phyloP scores from a whole-genome alignment of 1,284 basidiomycete species.

The Ganoderma sinense region DNA sequence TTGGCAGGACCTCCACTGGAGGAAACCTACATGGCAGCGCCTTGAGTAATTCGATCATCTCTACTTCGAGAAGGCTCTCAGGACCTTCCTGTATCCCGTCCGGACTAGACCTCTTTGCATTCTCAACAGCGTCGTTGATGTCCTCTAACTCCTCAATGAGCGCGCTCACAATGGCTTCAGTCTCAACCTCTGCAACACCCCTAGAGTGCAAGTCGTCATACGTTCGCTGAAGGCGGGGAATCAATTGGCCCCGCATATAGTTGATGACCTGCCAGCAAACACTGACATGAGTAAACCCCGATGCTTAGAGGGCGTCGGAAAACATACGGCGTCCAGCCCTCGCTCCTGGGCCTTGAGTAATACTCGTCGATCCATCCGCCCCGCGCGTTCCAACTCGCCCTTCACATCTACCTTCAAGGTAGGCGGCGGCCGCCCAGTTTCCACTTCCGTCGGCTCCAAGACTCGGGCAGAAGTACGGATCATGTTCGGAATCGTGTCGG shows the following conservation, averaged over 20 bases:
- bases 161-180: slow-evolving; percentile 34
- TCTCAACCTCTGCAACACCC: slow-evolving; percentile 18
- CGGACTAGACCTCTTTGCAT: slow-evolving; percentile 7
- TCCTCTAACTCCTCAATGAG: slow-evolving; percentile 41
- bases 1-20: no score
- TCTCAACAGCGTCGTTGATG: slow-evolving; percentile 33
- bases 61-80: slow-evolving; percentile 12
- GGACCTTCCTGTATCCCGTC: background rate
- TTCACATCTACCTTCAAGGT: slow-evolving; percentile 22
- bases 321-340: slow-evolving; percentile 31
- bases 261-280: slow-evolving; percentile 18
- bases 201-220: slow-evolving; percentile 18
- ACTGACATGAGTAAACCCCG: background rate
- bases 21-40: slow-evolving; percentile 20
- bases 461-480: background rate
- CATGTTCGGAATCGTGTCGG: background rate
- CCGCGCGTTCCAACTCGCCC: slow-evolving; percentile 31
- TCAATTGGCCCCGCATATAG: slow-evolving; percentile 22
- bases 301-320: no score
- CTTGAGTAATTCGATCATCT: slow-evolving; percentile 29
- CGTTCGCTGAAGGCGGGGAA: slow-evolving; percentile 23
- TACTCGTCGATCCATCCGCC: slow-evolving; percentile 31
- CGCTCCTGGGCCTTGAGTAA: slow-evolving; percentile 31
- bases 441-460: background rate
- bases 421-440: no score